These are phyloP conservation scores for Tricholoma flavovirens DNA, from an alignment of 768 basidiomycete species.

Conservation along the genomic window DNA sequence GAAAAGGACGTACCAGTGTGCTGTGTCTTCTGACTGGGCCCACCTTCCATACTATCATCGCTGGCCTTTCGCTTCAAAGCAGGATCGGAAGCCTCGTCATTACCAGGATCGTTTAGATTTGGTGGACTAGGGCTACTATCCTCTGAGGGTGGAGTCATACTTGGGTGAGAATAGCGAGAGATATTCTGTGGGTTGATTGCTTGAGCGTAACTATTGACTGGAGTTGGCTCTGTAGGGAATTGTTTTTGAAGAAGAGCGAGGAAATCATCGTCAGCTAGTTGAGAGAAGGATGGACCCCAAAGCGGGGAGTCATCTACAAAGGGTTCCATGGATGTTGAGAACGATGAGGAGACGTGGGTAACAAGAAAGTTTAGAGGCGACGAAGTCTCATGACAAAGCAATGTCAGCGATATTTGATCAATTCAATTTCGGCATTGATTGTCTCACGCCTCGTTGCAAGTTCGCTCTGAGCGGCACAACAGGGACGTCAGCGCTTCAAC, in stretches of 20 bases:
- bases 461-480: too few relatives aligned
- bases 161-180: constrained; percentile 42
- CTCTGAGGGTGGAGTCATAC: constrained; percentile 59
- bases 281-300: constrained; percentile 66
- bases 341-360: background rate
- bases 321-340: constrained; percentile 38
- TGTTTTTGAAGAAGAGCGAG: constrained; percentile 74
- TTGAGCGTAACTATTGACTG: constrained; percentile 22
- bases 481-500: too few relatives aligned
- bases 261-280: constrained; percentile 71
- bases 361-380: too few relatives aligned
- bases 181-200: constrained; percentile 59
- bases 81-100: constrained; percentile 41
- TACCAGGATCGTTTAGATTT: constrained; percentile 32
- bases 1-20: constrained; percentile 46
- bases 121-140: constrained; percentile 79
- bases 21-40: constrained; percentile 60
- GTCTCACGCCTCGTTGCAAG: too few relatives aligned
- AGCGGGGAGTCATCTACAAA: constrained; percentile 43
- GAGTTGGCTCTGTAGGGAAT: constrained; percentile 35
- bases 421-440: too few relatives aligned
- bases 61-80: constrained; percentile 76
- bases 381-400: background rate
- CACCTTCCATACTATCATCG: constrained; percentile 54
- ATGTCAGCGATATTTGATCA: too few relatives aligned